Conservation (phyloP, 1,284 basidiomycete species). For the Boletus austroedulis region DNA sequence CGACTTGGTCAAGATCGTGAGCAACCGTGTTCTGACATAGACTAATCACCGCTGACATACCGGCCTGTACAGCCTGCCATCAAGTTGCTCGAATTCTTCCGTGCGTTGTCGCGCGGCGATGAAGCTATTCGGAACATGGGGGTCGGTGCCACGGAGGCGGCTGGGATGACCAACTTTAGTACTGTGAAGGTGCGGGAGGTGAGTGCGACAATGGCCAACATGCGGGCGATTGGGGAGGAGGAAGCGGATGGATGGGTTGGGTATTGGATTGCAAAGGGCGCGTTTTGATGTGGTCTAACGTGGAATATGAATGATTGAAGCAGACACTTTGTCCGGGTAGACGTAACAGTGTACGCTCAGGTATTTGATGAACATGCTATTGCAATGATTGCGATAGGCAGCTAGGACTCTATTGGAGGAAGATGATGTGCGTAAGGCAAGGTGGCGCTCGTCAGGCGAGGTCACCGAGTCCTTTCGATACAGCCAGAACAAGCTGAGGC, state of each 20-base stretch:
- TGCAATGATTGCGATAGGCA: too few species aligned
- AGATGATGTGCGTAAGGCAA: too few species aligned
- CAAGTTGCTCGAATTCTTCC: constrained; percentile 31
- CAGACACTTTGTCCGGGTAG: too few species aligned
- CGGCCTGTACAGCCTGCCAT: constrained; percentile 25
- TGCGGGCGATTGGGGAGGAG: constrained; percentile 21
- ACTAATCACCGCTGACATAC: neutral
- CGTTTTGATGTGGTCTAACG: neutral
- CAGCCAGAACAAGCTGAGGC: too few species aligned
- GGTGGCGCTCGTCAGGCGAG: too few species aligned
- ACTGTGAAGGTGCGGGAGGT: constrained; percentile 19
- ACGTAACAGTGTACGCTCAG: neutral
- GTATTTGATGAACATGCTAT: neutral
- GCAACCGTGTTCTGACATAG: neutral
- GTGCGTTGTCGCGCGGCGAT: constrained; percentile 16
- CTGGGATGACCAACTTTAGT: constrained; percentile 16
- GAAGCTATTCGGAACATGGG: neutral
- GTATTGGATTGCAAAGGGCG: constrained; percentile 20
- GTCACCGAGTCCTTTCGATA: too few species aligned
- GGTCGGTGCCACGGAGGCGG: constrained; percentile 14
- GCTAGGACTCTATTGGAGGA: too few species aligned
- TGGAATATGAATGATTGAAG: neutral
- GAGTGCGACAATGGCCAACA: constrained; percentile 23
- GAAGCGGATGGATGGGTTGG: constrained; percentile 28
- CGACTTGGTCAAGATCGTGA: constrained; percentile 22